Conservation (phyloP, 73 alveolate genomes). For the Paramecium bursaria region DNA sequence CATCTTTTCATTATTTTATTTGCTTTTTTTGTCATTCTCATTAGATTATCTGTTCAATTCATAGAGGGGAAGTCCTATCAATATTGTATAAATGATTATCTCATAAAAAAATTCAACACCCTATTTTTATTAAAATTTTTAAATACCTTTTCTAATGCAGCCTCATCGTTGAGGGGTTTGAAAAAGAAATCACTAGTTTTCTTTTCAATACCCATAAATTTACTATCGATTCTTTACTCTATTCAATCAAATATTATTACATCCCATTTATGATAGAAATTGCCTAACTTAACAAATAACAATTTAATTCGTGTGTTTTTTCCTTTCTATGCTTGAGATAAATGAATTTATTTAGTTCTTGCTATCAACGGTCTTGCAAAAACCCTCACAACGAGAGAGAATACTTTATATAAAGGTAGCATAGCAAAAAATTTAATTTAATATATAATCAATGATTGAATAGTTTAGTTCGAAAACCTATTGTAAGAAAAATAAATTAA, state of each 20-base stretch:
- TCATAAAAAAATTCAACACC: conserved; percentile 72
- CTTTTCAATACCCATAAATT: conserved; percentile 63
- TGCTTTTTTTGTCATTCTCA: conserved; percentile 60
- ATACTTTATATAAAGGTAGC: conserved; percentile 66
- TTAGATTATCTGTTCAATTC: conserved; percentile 52
- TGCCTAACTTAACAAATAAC: conserved; percentile 57
- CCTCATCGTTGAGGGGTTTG: conserved; percentile 61
- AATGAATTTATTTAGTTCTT: conserved; percentile 60
- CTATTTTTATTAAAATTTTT: conserved; percentile 24
- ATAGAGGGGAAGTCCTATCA: conserved; percentile 49
- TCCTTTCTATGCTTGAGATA: conserved; percentile 35
- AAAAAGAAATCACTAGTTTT: conserved; percentile 58
- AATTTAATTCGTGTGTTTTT: conserved; percentile 4
- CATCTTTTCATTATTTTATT: conserved; percentile 1
- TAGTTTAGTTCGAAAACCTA: conserved; percentile 57
- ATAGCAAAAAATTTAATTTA: conserved; percentile 14
- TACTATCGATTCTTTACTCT: conserved; percentile 59
- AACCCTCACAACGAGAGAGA: conserved; percentile 65
- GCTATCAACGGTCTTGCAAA: conserved; percentile 70
- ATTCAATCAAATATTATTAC: conserved; percentile 61
- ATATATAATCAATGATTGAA: conserved; percentile 44
- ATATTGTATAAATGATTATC: conserved; percentile 40
- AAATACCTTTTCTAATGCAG: conserved; percentile 64
- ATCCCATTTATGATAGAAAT: conserved; percentile 50
- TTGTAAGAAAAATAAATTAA: background rate